These are phyloP conservation scores for Lecanoromycetidae sp. DNA, from an alignment of 2,329 filamentous ascomycete genomes.

Conservation along the genomic window DNA sequence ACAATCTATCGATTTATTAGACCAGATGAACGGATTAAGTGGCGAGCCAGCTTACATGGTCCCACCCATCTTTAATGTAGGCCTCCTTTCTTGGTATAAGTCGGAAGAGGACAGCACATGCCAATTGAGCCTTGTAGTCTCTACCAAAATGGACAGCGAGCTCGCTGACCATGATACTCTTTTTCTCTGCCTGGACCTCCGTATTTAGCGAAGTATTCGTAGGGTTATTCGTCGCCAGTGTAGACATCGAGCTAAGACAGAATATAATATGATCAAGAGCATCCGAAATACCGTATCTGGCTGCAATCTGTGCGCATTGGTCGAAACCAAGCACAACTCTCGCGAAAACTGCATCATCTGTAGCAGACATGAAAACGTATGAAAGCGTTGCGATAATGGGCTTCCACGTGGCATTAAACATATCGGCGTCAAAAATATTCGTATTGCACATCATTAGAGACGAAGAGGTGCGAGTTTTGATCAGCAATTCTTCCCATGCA, in stretches of 20 bases:
- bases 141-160: constrained; percentile 89
- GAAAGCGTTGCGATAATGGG: constrained; percentile 89
- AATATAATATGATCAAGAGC: constrained; percentile 88
- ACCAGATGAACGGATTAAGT: constrained; percentile 9
- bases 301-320: constrained; percentile 86
- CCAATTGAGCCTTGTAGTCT: constrained; percentile 85
- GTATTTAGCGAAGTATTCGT: constrained; percentile 86
- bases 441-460: constrained; percentile 70
- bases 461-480: constrained; percentile 68
- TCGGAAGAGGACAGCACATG: constrained; percentile 89
- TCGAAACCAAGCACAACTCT: constrained; percentile 90
- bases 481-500: constrained; percentile 86
- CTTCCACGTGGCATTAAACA: constrained; percentile 94
- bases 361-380: constrained; percentile 98
- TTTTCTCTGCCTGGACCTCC: constrained; percentile 82
- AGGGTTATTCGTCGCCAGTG: constrained; percentile 60
- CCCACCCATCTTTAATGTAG: constrained; percentile 65
- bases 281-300: constrained; percentile 69
- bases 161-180: constrained; percentile 96
- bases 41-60: constrained; percentile 48
- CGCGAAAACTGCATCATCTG: constrained; percentile 89
- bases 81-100: constrained; percentile 77
- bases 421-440: constrained; percentile 91
- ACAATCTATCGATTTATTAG: constrained; percentile 53
- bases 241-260: constrained; percentile 81